Percentiles rank a stretch among this genome's conserved stretches.
Conservation (phyloP, 1,284 basidiomycete genomes). For the Ceratobasidium sp. region DNA sequence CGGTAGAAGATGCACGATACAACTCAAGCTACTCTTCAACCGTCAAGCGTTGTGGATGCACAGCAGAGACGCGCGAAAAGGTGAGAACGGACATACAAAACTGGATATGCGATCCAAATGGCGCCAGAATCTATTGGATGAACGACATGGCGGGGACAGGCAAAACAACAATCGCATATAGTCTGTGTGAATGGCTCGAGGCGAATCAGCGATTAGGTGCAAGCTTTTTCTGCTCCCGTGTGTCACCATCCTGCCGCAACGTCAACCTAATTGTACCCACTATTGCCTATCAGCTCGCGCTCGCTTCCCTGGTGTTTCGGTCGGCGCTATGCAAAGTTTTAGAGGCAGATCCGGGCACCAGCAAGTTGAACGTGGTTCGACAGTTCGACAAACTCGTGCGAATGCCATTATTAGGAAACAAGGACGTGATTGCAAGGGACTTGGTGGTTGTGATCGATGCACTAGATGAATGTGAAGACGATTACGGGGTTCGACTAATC, state of each 20-base stretch:
- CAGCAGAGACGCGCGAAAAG: slow-evolving; percentile 38
- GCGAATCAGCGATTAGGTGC: slow-evolving; percentile 44
- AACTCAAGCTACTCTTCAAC: not conserved
- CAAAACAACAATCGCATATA: slow-evolving; percentile 44
- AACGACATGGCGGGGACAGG: no score
- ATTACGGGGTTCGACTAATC: no score
- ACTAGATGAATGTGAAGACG: no score
- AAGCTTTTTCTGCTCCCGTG: slow-evolving; percentile 47
- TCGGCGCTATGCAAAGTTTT: not conserved
- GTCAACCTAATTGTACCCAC: slow-evolving; percentile 29
- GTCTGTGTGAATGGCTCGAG: slow-evolving; percentile 40
- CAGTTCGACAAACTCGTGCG: not conserved
- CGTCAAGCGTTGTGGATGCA: slow-evolving; percentile 2
- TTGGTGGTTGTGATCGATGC: no score
- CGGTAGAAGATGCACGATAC: not conserved
- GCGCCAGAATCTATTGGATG: not conserved
- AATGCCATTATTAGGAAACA: not conserved
- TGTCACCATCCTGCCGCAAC: slow-evolving; percentile 10
- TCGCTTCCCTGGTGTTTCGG: not conserved
- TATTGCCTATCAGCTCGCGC: slow-evolving; percentile 35
- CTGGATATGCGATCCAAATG: not conserved
- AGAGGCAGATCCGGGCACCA: not conserved
- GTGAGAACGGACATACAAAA: slow-evolving; percentile 8
- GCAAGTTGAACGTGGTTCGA: not conserved
- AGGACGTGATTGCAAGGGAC: no score